Percentiles rank a stretch among this genome's conserved stretches.
These are phyloP conservation scores for Stachybotrys chlorohalonatus DNA, from an alignment of 2,329 filamentous ascomycete genomes.

Conservation along the genomic window DNA sequence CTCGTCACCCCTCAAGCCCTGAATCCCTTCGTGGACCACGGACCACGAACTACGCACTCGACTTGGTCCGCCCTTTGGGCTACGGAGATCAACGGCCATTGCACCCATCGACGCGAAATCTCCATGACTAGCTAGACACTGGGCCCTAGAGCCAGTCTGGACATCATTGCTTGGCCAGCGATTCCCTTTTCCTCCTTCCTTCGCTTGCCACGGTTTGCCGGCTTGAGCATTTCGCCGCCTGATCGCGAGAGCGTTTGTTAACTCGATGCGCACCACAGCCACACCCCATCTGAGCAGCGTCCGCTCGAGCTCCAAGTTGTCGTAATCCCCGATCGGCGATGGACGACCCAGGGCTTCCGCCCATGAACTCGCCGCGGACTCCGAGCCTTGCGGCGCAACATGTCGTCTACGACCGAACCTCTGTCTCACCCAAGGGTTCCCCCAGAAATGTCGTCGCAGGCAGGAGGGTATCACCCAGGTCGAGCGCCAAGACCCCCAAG, in stretches of 20 bases:
- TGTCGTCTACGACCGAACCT: neutral
- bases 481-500: constrained; percentile 2
- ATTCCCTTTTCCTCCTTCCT: neutral
- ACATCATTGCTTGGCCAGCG: neutral
- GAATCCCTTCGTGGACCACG: no score
- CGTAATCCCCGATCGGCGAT: neutral
- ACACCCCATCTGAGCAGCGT: neutral
- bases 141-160: neutral
- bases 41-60: no score
- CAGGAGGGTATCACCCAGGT: neutral
- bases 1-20: neutral
- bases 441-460: neutral
- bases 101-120: neutral
- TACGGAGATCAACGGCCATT: neutral
- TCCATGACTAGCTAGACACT: neutral
- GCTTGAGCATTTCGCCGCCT: neutral
- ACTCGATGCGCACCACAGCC: neutral
- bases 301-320: neutral
- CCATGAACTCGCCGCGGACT: neutral
- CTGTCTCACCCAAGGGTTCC: neutral
- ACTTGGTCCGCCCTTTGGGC: no score
- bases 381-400: neutral
- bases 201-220: neutral
- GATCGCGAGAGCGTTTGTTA: neutral
- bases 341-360: neutral